Percentiles rank a stretch among this genome's conserved stretches.
phyloP scores from a whole-genome alignment of 2,329 filamentous ascomycete species.

The Diaporthe velutina region DNA sequence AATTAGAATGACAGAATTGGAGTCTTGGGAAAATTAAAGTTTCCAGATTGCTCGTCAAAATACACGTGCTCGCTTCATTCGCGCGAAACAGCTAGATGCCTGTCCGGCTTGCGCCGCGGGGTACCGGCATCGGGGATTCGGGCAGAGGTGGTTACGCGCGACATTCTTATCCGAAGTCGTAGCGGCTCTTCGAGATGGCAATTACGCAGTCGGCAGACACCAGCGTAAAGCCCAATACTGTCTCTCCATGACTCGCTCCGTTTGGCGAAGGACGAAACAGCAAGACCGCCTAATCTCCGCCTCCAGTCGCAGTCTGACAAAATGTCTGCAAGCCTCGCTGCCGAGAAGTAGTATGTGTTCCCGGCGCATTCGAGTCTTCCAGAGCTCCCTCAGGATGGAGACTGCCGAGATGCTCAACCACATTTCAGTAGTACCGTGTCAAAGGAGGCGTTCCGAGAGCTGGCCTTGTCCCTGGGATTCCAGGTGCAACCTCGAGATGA shows the following conservation, averaged over 20 bases:
- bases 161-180: background rate
- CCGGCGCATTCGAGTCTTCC: background rate
- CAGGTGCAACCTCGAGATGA: slow-evolving; percentile 33
- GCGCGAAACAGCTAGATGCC: slow-evolving; percentile 2
- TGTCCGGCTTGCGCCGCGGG: background rate
- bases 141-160: background rate
- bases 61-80: slow-evolving; percentile 2
- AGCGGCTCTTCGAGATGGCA: background rate
- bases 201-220: background rate
- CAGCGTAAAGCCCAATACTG: background rate
- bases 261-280: background rate
- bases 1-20: background rate
- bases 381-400: background rate
- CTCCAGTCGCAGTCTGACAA: background rate
- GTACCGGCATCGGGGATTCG: slow-evolving; percentile 11
- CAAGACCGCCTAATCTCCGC: background rate
- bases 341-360: slow-evolving; percentile 15
- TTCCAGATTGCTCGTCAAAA: background rate
- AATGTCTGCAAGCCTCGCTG: background rate
- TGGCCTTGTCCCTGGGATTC: slow-evolving; percentile 33
- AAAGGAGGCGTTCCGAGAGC: slow-evolving; percentile 3
- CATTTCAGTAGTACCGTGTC: slow-evolving; percentile 2
- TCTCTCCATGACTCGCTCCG: background rate
- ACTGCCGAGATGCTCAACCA: background rate
- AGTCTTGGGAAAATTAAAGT: background rate